Evolutionary conservation across 2,329 filamentous ascomycete species (phyloP).

Genomic region (Colletotrichum sp.): DNA sequence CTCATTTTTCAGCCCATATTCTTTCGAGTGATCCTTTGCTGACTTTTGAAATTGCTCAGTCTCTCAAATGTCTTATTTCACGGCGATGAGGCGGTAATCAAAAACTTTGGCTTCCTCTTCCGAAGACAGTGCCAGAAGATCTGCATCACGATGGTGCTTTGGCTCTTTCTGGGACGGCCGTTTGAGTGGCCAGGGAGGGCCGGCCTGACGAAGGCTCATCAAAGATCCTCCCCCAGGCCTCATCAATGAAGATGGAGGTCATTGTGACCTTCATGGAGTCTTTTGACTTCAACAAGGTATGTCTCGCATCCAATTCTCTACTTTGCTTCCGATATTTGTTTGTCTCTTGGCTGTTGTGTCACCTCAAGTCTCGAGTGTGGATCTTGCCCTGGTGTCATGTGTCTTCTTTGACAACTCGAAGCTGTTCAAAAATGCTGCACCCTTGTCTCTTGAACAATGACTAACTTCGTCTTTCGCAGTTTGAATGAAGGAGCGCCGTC

Average conservation of each 20-base stretch:
- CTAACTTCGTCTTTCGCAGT: neutral
- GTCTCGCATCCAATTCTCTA: neutral
- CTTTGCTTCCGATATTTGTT: neutral
- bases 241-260: neutral
- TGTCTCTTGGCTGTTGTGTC: neutral
- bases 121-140: neutral
- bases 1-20: neutral
- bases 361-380: neutral
- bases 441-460: neutral
- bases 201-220: neutral
- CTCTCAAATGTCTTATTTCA: neutral
- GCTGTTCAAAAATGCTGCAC: accelerated
- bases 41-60: neutral
- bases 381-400: neutral
- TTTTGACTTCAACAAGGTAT: neutral
- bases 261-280: neutral
- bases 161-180: neutral
- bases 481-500: neutral
- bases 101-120: no score
- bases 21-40: neutral
- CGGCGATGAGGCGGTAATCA: neutral
- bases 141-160: neutral
- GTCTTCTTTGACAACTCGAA: neutral
- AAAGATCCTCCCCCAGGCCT: neutral
- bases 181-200: neutral